Evolutionary conservation across 2,329 filamentous ascomycete species (phyloP).

Genomic region (Alternaria metachromatica): DNA sequence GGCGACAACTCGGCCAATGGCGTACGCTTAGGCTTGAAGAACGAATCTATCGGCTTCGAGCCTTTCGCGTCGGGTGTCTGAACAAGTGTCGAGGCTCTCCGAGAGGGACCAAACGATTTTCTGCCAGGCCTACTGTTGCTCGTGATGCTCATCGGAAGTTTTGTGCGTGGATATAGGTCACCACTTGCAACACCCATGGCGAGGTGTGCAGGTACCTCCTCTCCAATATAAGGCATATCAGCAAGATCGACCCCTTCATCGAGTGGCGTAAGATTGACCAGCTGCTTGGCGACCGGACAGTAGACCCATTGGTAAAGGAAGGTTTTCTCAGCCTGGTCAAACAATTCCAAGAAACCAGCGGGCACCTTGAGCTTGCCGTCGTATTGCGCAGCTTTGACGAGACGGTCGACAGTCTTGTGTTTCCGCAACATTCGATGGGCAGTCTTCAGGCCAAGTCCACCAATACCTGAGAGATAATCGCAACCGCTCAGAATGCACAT

Average conservation of each 20-base stretch:
- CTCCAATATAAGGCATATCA: slow-evolving; percentile 82
- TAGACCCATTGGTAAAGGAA: slow-evolving; percentile 96
- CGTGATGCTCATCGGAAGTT: slow-evolving; percentile 62
- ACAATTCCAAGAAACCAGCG: slow-evolving; percentile 78
- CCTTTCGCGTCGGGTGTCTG: slow-evolving; percentile 63
- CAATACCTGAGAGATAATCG: slow-evolving; percentile 89
- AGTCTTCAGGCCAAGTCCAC: slow-evolving; percentile 88
- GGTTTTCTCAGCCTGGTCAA: slow-evolving; percentile 86
- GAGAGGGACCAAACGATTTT: slow-evolving; percentile 50
- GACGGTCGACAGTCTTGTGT: slow-evolving; percentile 83
- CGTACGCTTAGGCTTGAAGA: slow-evolving; percentile 68
- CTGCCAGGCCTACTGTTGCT: slow-evolving; percentile 43
- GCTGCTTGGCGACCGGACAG: slow-evolving; percentile 72
- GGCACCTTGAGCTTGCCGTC: slow-evolving; percentile 86
- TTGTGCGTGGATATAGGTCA: slow-evolving; percentile 89
- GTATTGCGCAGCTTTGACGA: slow-evolving; percentile 83
- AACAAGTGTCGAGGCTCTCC: slow-evolving; percentile 18
- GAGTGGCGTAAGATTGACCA: slow-evolving; percentile 78
- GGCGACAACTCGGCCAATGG: slow-evolving; percentile 72
- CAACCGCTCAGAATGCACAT: slow-evolving; percentile 98
- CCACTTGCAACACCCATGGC: slow-evolving; percentile 79
- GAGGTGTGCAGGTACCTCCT: slow-evolving; percentile 70
- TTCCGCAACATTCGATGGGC: slow-evolving; percentile 90
- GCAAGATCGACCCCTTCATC: slow-evolving; percentile 68
- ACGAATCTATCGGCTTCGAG: slow-evolving; percentile 67